Percentiles rank a stretch among this genome's conserved stretches.
Evolutionary conservation across 2,329 filamentous ascomycete species (phyloP).

Genomic region (Epicoccum nigrum): DNA sequence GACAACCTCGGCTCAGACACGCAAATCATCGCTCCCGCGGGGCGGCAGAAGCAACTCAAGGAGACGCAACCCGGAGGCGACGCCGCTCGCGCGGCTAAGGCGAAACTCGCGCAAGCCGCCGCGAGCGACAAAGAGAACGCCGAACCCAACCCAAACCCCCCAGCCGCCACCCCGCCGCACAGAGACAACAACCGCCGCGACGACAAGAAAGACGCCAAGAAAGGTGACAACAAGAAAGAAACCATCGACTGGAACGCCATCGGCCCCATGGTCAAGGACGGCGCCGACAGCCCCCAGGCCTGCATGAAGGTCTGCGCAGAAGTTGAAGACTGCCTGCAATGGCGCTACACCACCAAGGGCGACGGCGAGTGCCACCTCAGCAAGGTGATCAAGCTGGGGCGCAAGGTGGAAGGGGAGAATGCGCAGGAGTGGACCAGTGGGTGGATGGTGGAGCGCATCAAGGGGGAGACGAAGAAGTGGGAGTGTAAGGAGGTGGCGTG

Average conservation of each 20-base stretch:
- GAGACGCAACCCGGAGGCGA: conserved; percentile 10
- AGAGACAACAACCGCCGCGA: not conserved
- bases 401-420: conserved; percentile 18
- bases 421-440: conserved; percentile 41
- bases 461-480: conserved; percentile 28
- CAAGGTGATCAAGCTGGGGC: conserved; percentile 39
- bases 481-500: conserved; percentile 37
- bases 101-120: conserved; percentile 19
- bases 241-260: conserved; percentile 8
- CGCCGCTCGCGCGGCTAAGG: conserved; percentile 9
- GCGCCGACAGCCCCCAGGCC: conserved; percentile 27
- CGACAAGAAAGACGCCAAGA: not conserved
- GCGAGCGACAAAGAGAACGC: no score
- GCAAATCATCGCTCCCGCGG: conserved; percentile 26
- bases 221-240: conserved; percentile 4
- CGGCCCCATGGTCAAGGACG: conserved; percentile 21
- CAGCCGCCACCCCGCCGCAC: no score
- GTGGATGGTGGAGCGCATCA: conserved; percentile 45
- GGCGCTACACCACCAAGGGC: conserved; percentile 34
- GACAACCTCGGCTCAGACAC: conserved; percentile 39
- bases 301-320: conserved; percentile 40
- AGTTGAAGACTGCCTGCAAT: conserved; percentile 46
- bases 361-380: conserved; percentile 44
- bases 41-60: conserved; percentile 18
- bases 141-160: no score